Evolutionary conservation across 345 rosid genomes (phyloP), one percentile per base, ranked within the genome.

Genomic region (Cardamine resedifolia): DNA sequence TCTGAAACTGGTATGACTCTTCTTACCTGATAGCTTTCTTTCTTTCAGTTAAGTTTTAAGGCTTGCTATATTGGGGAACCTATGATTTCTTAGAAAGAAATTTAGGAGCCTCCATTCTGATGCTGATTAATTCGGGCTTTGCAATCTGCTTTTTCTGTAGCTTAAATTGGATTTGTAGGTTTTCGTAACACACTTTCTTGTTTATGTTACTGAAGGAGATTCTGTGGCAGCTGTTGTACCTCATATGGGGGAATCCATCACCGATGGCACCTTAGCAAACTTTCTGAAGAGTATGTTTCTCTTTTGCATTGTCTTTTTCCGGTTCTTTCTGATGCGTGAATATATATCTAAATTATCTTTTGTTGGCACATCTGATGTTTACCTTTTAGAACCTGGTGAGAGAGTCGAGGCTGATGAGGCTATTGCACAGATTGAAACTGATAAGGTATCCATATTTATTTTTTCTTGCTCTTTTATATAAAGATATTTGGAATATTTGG

Each of bases 341-440:
- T 21, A 20, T 70, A 12, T 70, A 58, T 57, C 61, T 48, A 21
- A 70, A 15, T 38, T 4, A n/a, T 50, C 26, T 56, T 6, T 30
- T 12, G 10, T 6, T 8, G 21, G 6, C 8, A 23, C 67, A 34
- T 64, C 11, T 70, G 18, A 36, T 58, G 7, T 18, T 65, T 20
- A 58, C 6, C 48, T 21, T 65, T 55, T 85, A 93, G 96, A 87
- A 38, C 97, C 97, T 78, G 98, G 98, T 74, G 98, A 93, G 24
- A 80, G 80, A 28, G 98, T 93, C 4, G 90, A 81, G 82, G 85
- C 65, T 44, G 98, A 93, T 74, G 97, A 93, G 74, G 80, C 90
- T 28, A 90, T 90, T 82, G 97, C 97, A 50, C 97, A 93, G 71
- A 88, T 93, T 55, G 98, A 93, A 77, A 93, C 98, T 2, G 97